These are phyloP conservation scores for Phytophthora aleatoria DNA, from an alignment of 352 stramenopile species.

Conservation along the genomic window DNA sequence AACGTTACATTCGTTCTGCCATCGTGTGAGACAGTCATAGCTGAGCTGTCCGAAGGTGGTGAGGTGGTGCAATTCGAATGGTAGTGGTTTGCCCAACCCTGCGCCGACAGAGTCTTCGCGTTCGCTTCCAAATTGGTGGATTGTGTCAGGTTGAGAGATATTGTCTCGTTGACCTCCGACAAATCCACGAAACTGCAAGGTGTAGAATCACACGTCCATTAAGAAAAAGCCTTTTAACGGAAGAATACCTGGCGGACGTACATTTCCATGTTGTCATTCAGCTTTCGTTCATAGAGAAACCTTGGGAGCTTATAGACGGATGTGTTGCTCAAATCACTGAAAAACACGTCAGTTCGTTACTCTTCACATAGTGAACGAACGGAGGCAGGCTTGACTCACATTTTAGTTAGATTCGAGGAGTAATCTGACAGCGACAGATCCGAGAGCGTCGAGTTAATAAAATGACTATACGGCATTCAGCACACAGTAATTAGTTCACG, in stretches of 20 bases:
- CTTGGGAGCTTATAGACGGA: neutral
- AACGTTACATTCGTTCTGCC: neutral
- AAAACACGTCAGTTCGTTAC: neutral
- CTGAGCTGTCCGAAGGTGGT: neutral
- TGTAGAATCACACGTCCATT: neutral
- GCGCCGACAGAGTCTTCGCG: conserved; percentile 3
- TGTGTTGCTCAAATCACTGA: conserved; percentile 1
- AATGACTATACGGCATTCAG: neutral
- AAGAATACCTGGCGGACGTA: neutral
- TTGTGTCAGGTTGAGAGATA: conserved; percentile 4
- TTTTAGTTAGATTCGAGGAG: neutral
- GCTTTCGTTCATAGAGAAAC: conserved; percentile 2
- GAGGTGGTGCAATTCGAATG: no score
- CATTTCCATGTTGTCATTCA: conserved; percentile 2
- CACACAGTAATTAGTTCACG: neutral
- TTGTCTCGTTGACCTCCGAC: conserved; percentile 5
- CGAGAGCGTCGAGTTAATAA: neutral
- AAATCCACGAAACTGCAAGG: conserved; percentile 15
- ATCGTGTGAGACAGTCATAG: neutral
- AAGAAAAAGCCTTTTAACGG: neutral
- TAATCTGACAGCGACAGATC: conserved; percentile 2
- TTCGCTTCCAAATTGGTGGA: conserved; percentile 5
- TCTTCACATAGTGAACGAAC: neutral
- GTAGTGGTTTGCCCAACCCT: conserved; percentile 13
- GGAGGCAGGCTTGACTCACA: neutral